Conservation (phyloP, 345 rosid species). For the Sonneratia alba region DNA sequence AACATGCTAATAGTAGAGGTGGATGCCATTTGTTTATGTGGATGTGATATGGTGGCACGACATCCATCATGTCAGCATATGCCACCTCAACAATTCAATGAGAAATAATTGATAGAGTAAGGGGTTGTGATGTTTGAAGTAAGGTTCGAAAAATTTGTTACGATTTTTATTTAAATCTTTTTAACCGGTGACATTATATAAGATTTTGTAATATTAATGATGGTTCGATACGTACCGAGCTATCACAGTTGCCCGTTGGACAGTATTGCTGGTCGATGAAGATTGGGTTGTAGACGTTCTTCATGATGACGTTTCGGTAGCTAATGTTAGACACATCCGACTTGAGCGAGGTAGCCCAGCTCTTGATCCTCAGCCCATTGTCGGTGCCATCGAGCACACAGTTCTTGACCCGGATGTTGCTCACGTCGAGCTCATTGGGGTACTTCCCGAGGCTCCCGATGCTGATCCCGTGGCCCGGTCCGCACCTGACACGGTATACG, state of each 20-base stretch:
- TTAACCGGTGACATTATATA: background rate
- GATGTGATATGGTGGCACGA: too few species aligned
- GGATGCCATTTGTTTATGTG: too few species aligned
- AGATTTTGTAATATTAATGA: background rate
- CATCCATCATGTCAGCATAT: too few species aligned
- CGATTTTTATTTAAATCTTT: too few species aligned
- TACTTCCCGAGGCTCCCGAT: constrained; percentile 41
- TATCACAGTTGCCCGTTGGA: constrained; percentile 4
- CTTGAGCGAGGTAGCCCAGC: constrained; percentile 17
- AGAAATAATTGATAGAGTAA: too few species aligned
- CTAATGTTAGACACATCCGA: constrained; percentile 9
- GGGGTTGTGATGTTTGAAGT: too few species aligned
- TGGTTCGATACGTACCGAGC: background rate
- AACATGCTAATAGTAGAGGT: too few species aligned
- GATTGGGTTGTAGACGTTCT: constrained; percentile 24
- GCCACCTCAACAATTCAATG: too few species aligned
- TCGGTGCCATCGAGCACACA: constrained; percentile 20
- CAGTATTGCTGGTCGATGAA: constrained; percentile 39
- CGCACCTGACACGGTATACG: constrained; percentile 4
- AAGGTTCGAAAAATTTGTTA: too few species aligned
- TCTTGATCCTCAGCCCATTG: constrained; percentile 36
- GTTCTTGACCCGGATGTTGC: constrained; percentile 12
- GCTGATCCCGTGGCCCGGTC: constrained; percentile 24
- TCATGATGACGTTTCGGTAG: constrained; percentile 21
- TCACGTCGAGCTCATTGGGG: constrained; percentile 19